Conservation (phyloP, 2,329 filamentous ascomycete genomes). For the Colletotrichum lini region DNA sequence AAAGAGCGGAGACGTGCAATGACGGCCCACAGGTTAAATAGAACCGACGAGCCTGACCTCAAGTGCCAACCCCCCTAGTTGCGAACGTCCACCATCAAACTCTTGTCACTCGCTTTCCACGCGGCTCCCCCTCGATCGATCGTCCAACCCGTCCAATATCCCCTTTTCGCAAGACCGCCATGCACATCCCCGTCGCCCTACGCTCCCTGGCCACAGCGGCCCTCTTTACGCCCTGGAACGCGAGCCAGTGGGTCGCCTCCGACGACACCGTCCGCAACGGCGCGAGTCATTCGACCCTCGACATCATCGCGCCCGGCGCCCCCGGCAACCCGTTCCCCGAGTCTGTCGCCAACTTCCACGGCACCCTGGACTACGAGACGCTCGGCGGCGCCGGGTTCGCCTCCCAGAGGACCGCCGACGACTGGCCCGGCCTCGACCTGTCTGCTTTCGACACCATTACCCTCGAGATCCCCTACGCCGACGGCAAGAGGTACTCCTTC, state of each 20-base stretch:
- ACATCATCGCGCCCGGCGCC: constrained; percentile 48
- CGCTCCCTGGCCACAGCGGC: constrained; percentile 22
- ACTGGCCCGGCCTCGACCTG: constrained; percentile 73
- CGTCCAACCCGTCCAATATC: background rate
- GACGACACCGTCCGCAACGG: constrained; percentile 86
- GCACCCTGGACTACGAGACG: constrained; percentile 79
- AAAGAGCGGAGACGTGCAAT: constrained; percentile 3
- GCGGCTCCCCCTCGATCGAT: background rate
- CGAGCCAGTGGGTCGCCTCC: constrained; percentile 74
- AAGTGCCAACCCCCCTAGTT: background rate
- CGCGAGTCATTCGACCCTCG: constrained; percentile 69
- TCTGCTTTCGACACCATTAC: constrained; percentile 73
- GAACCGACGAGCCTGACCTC: background rate
- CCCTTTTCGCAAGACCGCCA: background rate
- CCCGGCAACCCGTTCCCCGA: constrained; percentile 26
- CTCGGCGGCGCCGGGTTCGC: constrained; percentile 88
- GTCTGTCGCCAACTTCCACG: constrained; percentile 71
- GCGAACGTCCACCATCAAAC: background rate
- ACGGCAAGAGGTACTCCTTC: constrained; percentile 80
- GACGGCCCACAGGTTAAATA: background rate
- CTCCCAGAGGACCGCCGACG: constrained; percentile 77
- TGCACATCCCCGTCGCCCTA: constrained; percentile 30
- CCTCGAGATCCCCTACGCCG: constrained; percentile 65
- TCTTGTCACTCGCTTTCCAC: background rate
- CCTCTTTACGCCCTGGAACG: constrained; percentile 68